These are phyloP conservation scores for Boletus tomentosulus DNA, from an alignment of 768 basidiomycete genomes.

Conservation along the genomic window DNA sequence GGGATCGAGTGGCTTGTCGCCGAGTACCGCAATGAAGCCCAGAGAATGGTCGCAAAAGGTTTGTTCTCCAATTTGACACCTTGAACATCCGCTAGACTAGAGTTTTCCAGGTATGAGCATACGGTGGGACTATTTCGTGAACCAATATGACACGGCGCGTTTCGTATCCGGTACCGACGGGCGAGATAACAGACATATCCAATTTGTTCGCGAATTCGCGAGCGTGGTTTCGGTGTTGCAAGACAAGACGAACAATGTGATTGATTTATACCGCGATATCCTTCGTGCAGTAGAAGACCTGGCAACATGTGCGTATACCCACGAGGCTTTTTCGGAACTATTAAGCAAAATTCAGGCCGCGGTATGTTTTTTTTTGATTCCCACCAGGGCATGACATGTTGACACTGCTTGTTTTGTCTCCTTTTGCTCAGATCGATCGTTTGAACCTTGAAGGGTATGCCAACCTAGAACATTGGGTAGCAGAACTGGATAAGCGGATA, in stretches of 20 bases:
- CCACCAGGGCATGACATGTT: not conserved
- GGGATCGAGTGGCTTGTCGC: conserved; percentile 94
- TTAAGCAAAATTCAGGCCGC: conserved; percentile 80
- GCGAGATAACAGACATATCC: conserved; percentile 82
- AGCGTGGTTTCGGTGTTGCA: conserved; percentile 89
- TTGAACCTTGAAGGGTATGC: conserved; percentile 95
- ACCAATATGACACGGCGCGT: conserved; percentile 82
- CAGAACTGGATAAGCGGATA: conserved; percentile 77
- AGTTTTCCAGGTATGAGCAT: conserved; percentile 76
- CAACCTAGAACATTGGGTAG: conserved; percentile 90
- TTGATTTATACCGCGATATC: conserved; percentile 88
- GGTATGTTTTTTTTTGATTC: conserved; percentile 38
- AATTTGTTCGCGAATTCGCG: conserved; percentile 94
- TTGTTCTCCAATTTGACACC: conserved; percentile 17
- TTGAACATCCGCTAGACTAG: not conserved
- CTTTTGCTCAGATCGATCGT: conserved; percentile 69
- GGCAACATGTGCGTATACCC: conserved; percentile 77
- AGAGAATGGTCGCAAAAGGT: conserved; percentile 92
- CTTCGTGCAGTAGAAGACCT: conserved; percentile 82
- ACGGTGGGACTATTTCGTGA: conserved; percentile 96
- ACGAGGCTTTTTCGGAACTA: conserved; percentile 77
- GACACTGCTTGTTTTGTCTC: not conserved
- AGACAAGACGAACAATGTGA: conserved; percentile 93
- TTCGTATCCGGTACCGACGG: conserved; percentile 73
- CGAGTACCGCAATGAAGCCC: conserved; percentile 88